Conservation (phyloP, 805 yeast species). For the Saccharomycopsis sp. region DNA sequence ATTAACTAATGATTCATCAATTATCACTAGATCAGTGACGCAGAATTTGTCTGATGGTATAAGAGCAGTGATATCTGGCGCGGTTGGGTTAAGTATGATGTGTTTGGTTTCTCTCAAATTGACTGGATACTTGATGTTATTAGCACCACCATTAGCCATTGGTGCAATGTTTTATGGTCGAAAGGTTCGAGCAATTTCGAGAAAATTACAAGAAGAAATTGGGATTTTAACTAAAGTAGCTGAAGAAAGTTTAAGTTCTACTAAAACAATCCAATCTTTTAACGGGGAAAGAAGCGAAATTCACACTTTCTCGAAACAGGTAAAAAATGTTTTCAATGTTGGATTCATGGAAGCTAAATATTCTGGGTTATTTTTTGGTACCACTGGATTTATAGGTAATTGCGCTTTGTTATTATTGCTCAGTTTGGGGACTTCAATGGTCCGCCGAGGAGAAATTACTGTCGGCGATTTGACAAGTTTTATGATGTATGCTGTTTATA, state of each 20-base stretch:
- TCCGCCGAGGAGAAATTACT: constrained; percentile 64
- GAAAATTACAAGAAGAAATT: constrained; percentile 72
- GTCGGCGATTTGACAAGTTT: constrained; percentile 88
- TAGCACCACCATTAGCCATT: constrained; percentile 76
- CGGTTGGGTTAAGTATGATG: constrained; percentile 91
- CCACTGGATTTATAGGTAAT: constrained; percentile 82
- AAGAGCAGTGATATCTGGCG: constrained; percentile 72
- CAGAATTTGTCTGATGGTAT: constrained; percentile 91
- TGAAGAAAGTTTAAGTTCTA: constrained; percentile 83
- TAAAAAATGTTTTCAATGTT: constrained; percentile 54
- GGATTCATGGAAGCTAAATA: constrained; percentile 77
- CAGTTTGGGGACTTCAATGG: constrained; percentile 77
- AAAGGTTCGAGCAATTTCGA: constrained; percentile 64
- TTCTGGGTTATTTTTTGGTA: constrained; percentile 68
- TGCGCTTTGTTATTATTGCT: constrained; percentile 69
- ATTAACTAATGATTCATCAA: constrained; percentile 79
- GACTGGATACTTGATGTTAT: constrained; percentile 70
- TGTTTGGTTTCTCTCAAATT: constrained; percentile 74
- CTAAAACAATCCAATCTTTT: constrained; percentile 83
- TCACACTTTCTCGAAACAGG: constrained; percentile 63
- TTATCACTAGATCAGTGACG: constrained; percentile 79
- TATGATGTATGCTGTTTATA: constrained; percentile 91
- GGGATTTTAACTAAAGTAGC: constrained; percentile 85
- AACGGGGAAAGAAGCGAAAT: constrained; percentile 80
- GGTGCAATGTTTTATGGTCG: constrained; percentile 82